phyloP scores from a whole-genome alignment of 139 green algal genomes.

The Chlamydomonas applanata region DNA sequence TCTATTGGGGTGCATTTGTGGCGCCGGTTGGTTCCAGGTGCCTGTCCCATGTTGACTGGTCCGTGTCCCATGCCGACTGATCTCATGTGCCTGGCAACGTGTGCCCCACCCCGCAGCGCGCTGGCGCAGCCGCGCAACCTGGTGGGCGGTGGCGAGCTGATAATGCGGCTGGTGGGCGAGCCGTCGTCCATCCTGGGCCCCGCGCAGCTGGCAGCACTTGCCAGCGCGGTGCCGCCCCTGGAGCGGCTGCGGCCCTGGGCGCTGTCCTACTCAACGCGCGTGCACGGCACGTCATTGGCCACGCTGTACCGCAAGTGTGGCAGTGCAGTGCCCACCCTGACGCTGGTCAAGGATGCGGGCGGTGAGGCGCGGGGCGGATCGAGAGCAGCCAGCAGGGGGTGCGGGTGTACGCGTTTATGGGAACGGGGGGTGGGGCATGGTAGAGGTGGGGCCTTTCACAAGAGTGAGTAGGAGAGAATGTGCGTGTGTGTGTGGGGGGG shows the following conservation, averaged over 20 bases:
- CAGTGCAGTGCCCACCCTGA: slow-evolving; percentile 22
- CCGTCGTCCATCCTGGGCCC: slow-evolving; percentile 11
- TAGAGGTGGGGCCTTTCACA: too few relatives aligned
- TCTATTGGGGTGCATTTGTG: too few relatives aligned
- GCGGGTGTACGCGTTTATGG: too few relatives aligned
- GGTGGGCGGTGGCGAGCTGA: not conserved
- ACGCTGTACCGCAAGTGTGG: slow-evolving; percentile 59
- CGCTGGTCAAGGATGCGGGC: slow-evolving; percentile 43
- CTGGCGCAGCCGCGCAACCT: slow-evolving; percentile 7
- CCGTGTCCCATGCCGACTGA: too few relatives aligned
- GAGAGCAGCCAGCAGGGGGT: not conserved
- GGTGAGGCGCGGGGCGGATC: not conserved
- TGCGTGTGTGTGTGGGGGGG: too few relatives aligned
- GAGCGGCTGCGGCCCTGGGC: slow-evolving; percentile 30
- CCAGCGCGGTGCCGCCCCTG: slow-evolving; percentile 20
- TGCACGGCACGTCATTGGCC: slow-evolving; percentile 67
- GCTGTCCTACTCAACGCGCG: slow-evolving; percentile 30
- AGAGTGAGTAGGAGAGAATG: too few relatives aligned
- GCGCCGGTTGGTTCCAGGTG: too few relatives aligned
- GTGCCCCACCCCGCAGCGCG: too few relatives aligned
- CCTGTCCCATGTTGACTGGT: too few relatives aligned
- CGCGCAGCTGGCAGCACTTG: slow-evolving; percentile 4
- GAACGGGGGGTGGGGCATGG: too few relatives aligned
- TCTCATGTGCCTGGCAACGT: too few relatives aligned
- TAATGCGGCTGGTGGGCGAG: slow-evolving; percentile 16